phyloP scores from a whole-genome alignment of 805 yeast genomes.

The Yarrowia deformans region DNA sequence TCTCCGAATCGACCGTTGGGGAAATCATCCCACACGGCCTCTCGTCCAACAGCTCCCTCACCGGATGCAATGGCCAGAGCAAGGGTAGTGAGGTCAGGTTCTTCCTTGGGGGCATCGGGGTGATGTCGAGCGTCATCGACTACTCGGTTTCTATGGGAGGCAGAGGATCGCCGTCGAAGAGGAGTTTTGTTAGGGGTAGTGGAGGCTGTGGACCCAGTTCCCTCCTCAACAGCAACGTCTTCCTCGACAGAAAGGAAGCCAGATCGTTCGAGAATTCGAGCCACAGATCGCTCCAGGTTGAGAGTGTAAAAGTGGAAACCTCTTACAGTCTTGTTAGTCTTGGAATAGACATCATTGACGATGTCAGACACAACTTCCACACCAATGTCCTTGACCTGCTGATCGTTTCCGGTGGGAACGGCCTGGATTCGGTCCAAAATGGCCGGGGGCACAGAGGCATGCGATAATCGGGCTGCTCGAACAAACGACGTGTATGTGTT shows the following conservation, averaged over 20 bases:
- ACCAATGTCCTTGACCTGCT: constrained; percentile 80
- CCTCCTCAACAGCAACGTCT: constrained; percentile 17
- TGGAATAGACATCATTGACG: constrained; percentile 61
- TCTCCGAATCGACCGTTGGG: constrained; percentile 97
- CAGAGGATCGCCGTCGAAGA: constrained; percentile 42
- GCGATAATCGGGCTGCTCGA: constrained; percentile 87
- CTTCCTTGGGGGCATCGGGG: constrained; percentile 36
- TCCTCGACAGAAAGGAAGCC: constrained; percentile 53
- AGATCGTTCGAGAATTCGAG: constrained; percentile 76
- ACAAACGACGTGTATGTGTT: constrained; percentile 82
- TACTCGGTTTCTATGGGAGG: constrained; percentile 55
- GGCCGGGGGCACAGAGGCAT: constrained; percentile 76
- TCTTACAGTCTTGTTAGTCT: constrained; percentile 64
- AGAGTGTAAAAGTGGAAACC: constrained; percentile 94
- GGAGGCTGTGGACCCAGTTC: constrained; percentile 34
- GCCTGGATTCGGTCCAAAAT: constrained; percentile 64
- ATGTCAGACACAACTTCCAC: constrained; percentile 74
- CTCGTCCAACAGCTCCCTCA: constrained; percentile 81
- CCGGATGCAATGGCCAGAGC: constrained; percentile 83
- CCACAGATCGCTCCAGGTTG: constrained; percentile 90
- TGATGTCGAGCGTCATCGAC: constrained; percentile 48
- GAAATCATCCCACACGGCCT: constrained; percentile 97
- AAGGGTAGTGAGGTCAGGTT: constrained; percentile 47
- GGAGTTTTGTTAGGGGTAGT: constrained; percentile 39
- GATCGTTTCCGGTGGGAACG: constrained; percentile 71